These are phyloP conservation scores for Elongisporangium undulatum DNA, from an alignment of 352 stramenopile species.

Conservation along the genomic window DNA sequence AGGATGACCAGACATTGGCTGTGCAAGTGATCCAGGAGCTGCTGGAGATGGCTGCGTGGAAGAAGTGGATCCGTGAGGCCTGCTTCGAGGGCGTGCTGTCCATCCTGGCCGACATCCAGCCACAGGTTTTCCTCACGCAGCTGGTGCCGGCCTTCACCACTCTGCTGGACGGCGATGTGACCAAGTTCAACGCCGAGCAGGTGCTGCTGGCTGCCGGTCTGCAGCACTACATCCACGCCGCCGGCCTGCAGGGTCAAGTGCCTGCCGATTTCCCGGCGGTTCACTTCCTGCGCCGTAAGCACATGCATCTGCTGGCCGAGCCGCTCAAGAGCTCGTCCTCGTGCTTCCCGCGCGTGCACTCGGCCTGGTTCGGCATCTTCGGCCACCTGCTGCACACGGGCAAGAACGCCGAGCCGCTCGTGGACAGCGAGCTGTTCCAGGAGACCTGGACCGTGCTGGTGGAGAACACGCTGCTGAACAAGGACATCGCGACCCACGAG, in stretches of 20 bases:
- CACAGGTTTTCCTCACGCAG: constrained; percentile 44
- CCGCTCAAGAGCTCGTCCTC: constrained; percentile 62
- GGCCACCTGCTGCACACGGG: constrained; percentile 58
- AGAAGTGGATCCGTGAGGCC: constrained; percentile 84
- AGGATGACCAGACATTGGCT: constrained; percentile 26
- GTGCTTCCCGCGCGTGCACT: constrained; percentile 77
- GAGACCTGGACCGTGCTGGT: constrained; percentile 79
- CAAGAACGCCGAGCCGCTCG: constrained; percentile 20
- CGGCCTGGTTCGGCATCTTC: constrained; percentile 73
- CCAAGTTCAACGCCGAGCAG: constrained; percentile 69
- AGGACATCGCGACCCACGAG: constrained; percentile 57
- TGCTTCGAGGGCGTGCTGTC: constrained; percentile 67
- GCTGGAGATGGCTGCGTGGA: constrained; percentile 56
- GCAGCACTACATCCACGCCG: constrained; percentile 57
- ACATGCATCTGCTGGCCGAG: constrained; percentile 54
- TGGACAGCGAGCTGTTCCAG: constrained; percentile 71
- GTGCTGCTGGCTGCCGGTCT: constrained; percentile 71
- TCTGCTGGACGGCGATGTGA: constrained; percentile 28
- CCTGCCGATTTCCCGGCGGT: constrained; percentile 34
- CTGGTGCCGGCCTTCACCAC: constrained; percentile 24
- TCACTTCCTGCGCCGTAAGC: constrained; percentile 49
- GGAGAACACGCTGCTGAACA: constrained; percentile 63
- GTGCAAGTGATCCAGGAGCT: constrained; percentile 38
- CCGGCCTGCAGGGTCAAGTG: constrained; percentile 29
- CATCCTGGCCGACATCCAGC: constrained; percentile 44